Evolutionary conservation across 768 basidiomycete genomes (phyloP).

Genomic region (Pluteus cervinus): DNA sequence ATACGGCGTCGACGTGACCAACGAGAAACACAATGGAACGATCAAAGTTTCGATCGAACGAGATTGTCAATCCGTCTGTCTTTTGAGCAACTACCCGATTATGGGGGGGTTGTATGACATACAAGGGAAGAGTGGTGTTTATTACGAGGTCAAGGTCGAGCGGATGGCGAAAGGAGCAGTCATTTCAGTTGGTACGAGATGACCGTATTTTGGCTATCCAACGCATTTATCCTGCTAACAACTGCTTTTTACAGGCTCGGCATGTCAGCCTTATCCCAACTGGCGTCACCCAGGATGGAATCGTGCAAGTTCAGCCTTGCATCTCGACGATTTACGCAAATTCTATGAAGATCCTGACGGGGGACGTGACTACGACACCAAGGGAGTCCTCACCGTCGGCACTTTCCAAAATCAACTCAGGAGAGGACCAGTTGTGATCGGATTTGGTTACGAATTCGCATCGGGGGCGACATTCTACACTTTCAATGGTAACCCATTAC

Average conservation of each 20-base stretch:
- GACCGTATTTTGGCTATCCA: neutral
- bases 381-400: too few relatives aligned
- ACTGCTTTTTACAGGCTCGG: conserved; percentile 39
- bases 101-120: conserved; percentile 55
- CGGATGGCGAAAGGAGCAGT: conserved; percentile 56
- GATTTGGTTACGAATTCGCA: conserved; percentile 59
- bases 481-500: conserved; percentile 51
- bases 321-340: conserved; percentile 67
- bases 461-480: conserved; percentile 56
- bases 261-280: conserved; percentile 58
- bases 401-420: too few relatives aligned
- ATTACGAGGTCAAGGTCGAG: conserved; percentile 55
- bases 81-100: conserved; percentile 57
- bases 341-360: conserved; percentile 67
- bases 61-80: conserved; percentile 42
- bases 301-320: conserved; percentile 55
- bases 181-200: conserved; percentile 48
- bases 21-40: conserved; percentile 18
- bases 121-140: conserved; percentile 48
- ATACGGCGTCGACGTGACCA: conserved; percentile 24
- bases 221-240: neutral
- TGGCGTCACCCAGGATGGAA: conserved; percentile 74
- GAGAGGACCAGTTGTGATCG: conserved; percentile 48
- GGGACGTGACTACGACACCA: conserved; percentile 49
- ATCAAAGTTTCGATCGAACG: conserved; percentile 34